phyloP scores from a whole-genome alignment of 805 yeast species.

The Candida arabinofermentans region DNA sequence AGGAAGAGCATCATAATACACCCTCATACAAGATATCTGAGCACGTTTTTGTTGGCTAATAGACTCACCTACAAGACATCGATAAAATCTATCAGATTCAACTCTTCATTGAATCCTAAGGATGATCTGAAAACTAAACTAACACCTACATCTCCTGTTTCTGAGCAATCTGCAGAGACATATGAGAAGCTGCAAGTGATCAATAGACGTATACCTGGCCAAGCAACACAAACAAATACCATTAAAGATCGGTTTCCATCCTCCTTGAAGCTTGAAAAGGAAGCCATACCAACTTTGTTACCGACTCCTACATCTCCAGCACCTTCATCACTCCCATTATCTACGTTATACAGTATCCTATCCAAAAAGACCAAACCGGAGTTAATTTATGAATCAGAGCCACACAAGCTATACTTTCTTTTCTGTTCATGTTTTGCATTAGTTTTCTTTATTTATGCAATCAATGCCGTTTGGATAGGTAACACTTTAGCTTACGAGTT shows the following conservation, averaged over 20 bases:
- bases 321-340: constrained; percentile 55
- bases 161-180: constrained; percentile 15
- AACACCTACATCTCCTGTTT: not conserved
- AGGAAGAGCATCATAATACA: too few relatives aligned
- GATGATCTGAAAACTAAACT: too few relatives aligned
- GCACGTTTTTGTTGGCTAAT: too few relatives aligned
- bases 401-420: constrained; percentile 72
- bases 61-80: too few relatives aligned
- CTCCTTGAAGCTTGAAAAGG: constrained; percentile 58
- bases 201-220: constrained; percentile 54
- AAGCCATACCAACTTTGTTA: constrained; percentile 58
- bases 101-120: too few relatives aligned
- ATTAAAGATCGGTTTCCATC: constrained; percentile 58
- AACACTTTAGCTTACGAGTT: constrained; percentile 23
- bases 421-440: constrained; percentile 66
- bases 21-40: too few relatives aligned
- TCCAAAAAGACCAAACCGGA: constrained; percentile 56
- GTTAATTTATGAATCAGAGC: constrained; percentile 77
- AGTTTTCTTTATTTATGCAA: constrained; percentile 64
- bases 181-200: constrained; percentile 29
- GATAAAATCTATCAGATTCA: too few relatives aligned
- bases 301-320: constrained; percentile 79
- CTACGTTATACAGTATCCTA: constrained; percentile 58
- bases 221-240: constrained; percentile 40
- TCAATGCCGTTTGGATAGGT: constrained; percentile 37